Conservation (phyloP, 805 yeast species). For the Ogataea parapolymorpha region DNA sequence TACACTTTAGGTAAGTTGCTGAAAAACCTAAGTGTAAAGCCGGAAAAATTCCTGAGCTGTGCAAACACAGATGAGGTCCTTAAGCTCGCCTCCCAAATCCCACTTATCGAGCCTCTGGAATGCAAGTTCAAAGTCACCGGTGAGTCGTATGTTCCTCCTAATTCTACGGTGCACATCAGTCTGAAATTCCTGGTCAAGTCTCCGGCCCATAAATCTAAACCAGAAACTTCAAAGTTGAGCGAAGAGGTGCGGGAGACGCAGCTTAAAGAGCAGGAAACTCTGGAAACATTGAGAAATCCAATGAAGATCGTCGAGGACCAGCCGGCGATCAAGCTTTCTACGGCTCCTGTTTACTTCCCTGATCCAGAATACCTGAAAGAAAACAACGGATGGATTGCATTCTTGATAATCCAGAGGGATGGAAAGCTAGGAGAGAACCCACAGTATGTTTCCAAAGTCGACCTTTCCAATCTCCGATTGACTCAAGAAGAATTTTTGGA, state of each 20-base stretch:
- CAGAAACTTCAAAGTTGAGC: conserved; percentile 40
- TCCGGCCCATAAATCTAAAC: conserved; percentile 60
- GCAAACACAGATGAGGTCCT: conserved; percentile 42
- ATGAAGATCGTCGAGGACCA: conserved; percentile 59
- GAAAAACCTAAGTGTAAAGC: conserved; percentile 54
- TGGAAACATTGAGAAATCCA: conserved; percentile 73
- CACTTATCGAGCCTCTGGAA: conserved; percentile 61
- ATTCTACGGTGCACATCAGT: conserved; percentile 69
- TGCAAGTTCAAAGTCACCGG: conserved; percentile 87
- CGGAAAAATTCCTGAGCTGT: conserved; percentile 55
- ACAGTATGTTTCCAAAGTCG: conserved; percentile 46
- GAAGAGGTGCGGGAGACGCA: conserved; percentile 31
- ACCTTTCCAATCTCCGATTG: conserved; percentile 52
- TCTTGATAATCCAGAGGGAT: conserved; percentile 71
- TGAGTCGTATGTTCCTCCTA: conserved; percentile 66
- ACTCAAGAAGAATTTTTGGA: conserved; percentile 47
- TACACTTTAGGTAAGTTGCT: conserved; percentile 68
- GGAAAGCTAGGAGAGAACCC: conserved; percentile 74
- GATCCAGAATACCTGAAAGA: conserved; percentile 34
- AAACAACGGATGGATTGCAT: conserved; percentile 58
- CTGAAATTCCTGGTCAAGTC: conserved; percentile 75
- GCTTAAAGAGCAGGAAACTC: conserved; percentile 54
- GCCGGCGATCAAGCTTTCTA: conserved; percentile 58
- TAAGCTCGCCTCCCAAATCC: conserved; percentile 60
- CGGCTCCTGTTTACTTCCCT: conserved; percentile 79